Conservation (phyloP, 139 green algal species). For the Chlorella sp. region DNA sequence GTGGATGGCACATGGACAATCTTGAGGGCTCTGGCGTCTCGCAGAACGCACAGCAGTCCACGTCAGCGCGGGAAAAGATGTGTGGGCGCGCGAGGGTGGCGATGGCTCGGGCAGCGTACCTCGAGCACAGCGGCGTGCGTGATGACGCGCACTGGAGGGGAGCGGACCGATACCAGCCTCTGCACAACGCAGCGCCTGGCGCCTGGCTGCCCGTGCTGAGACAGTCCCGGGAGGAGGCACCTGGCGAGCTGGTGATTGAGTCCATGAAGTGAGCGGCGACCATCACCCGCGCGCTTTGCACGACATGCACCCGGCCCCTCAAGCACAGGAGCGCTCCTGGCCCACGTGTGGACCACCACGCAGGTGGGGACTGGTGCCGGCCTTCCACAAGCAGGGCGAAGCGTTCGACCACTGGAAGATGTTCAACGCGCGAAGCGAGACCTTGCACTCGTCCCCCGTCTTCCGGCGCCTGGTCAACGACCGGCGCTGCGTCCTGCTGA, state of each 20-base stretch:
- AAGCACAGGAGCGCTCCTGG: too few species aligned
- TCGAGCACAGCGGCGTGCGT: too few species aligned
- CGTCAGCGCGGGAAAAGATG: too few species aligned
- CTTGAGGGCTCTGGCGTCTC: too few species aligned
- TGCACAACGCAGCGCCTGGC: background rate
- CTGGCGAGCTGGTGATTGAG: background rate
- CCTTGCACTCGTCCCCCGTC: background rate
- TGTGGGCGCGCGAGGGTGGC: background rate
- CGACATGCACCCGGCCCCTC: too few species aligned
- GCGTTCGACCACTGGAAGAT: background rate
- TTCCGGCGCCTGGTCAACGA: background rate
- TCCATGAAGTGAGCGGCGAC: background rate
- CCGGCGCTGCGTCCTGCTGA: constrained; percentile 58
- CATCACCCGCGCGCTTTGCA: background rate
- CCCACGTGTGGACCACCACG: background rate
- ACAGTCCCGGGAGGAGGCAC: background rate
- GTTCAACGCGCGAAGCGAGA: background rate
- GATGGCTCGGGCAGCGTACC: too few species aligned
- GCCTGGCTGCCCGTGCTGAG: background rate
- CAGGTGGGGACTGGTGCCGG: background rate
- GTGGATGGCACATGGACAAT: too few species aligned
- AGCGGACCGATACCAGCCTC: background rate
- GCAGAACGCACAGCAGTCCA: too few species aligned
- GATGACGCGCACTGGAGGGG: background rate
- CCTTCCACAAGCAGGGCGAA: background rate